Percentiles rank a stretch among this genome's conserved stretches.
Conservation (phyloP, 176 grass and related monocot genomes). For the Carex scoparia region DNA sequence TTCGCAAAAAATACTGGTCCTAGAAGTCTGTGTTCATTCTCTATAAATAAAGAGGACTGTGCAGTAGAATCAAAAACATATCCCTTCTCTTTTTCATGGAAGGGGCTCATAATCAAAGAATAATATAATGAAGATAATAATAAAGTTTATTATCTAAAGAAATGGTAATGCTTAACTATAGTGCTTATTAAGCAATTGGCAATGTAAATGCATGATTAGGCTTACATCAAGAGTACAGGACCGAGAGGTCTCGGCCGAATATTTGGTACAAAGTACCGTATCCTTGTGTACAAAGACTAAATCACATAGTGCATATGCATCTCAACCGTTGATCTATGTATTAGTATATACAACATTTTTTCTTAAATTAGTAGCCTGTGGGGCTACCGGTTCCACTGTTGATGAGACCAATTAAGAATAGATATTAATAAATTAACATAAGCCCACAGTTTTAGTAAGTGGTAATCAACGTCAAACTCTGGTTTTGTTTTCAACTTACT, state of each 20-base stretch:
- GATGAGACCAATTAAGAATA: not conserved
- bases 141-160: not conserved
- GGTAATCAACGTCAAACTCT: not conserved
- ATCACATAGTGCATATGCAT: not conserved
- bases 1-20: not conserved
- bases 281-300: not conserved
- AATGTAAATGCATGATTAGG: not conserved
- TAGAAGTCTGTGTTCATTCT: not conserved
- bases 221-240: not conserved
- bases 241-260: not conserved
- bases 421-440: not conserved
- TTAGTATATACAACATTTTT: not conserved
- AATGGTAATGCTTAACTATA: not conserved
- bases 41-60: not conserved
- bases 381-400: not conserved
- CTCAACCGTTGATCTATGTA: not conserved
- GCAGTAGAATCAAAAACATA: not conserved
- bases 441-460: not conserved
- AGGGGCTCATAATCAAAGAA: not conserved
- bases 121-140: not conserved
- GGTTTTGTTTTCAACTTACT: not conserved
- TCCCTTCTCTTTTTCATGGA: not conserved
- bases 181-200: not conserved
- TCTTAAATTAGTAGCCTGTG: not conserved
- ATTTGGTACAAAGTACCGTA: not conserved